Evolutionary conservation across 1,139 yeast species (phyloP).

Genomic region (Saccharomyces pastorianus): DNA sequence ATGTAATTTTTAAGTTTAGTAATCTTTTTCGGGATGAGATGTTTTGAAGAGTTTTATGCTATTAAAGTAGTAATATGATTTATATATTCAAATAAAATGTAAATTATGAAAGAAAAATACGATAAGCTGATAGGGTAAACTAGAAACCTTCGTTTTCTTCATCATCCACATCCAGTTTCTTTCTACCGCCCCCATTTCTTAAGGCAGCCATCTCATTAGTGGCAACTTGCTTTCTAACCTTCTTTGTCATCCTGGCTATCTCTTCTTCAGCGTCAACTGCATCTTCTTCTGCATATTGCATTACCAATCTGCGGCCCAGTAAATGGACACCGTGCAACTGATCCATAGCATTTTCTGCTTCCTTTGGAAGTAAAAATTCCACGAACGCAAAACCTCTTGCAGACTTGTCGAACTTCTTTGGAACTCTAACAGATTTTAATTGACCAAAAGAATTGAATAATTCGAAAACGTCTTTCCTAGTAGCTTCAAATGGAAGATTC

Average conservation of each 20-base stretch:
- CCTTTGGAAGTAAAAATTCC: constrained; percentile 79
- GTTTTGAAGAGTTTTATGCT: background rate
- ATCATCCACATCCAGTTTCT: constrained; percentile 54
- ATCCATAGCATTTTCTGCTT: constrained; percentile 93
- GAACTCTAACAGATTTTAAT: constrained; percentile 88
- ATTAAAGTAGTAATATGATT: constrained; percentile 25
- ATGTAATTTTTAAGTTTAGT: background rate
- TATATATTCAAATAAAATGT: constrained; percentile 1
- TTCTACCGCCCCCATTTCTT: constrained; percentile 67
- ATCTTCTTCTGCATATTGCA: constrained; percentile 85
- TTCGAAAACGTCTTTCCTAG: constrained; percentile 84
- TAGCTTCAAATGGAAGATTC: constrained; percentile 94
- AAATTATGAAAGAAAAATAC: background rate
- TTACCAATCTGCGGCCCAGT: constrained; percentile 89
- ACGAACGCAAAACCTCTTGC: constrained; percentile 98
- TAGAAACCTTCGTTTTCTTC: constrained; percentile 21
- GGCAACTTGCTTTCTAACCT: constrained; percentile 75
- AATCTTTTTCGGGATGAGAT: background rate
- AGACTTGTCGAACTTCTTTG: constrained; percentile 87
- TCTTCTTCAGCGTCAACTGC: constrained; percentile 81
- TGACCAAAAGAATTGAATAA: constrained; percentile 91
- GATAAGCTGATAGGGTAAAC: background rate
- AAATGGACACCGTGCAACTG: constrained; percentile 94
- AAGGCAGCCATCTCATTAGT: constrained; percentile 63
- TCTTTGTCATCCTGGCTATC: constrained; percentile 80